A percentile compares a stretch with the other conserved stretches of the same genome.
phyloP scores from a whole-genome alignment of 768 basidiomycete genomes.

The Rhizopogon vinicolor region DNA sequence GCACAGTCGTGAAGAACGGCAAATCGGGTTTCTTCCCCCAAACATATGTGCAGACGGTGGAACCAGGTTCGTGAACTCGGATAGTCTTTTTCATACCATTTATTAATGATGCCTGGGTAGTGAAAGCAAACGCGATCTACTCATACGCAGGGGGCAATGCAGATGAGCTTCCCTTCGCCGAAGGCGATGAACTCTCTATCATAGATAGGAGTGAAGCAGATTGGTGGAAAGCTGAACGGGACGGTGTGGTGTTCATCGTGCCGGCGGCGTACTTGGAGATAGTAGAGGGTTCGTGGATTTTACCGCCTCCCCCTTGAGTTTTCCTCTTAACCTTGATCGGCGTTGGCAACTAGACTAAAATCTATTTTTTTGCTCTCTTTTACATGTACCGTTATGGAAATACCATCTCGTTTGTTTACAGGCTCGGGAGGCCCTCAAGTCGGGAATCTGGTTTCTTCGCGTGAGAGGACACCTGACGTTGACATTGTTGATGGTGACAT shows the following conservation, averaged over 20 bases:
- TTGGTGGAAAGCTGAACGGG: constrained; percentile 96
- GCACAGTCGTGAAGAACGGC: constrained; percentile 58
- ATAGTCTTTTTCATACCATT: constrained; percentile 1
- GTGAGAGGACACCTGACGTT: background rate
- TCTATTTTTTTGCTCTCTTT: constrained; percentile 50
- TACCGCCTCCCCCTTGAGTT: constrained; percentile 47
- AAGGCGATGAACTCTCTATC: constrained; percentile 74
- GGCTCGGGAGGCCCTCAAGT: background rate
- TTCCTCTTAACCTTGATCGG: constrained; percentile 42
- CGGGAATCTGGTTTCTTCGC: background rate
- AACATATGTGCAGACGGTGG: constrained; percentile 75
- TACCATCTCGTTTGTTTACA: constrained; percentile 4
- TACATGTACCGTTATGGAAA: constrained; percentile 29
- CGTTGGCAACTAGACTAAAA: constrained; percentile 75
- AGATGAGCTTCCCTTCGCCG: constrained; percentile 84
- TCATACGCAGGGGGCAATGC: constrained; percentile 62
- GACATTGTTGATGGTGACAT: background rate
- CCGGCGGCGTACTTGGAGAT: constrained; percentile 90
- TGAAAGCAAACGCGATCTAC: constrained; percentile 76
- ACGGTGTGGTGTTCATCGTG: constrained; percentile 82
- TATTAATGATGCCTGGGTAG: constrained; percentile 26
- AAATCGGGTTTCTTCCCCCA: constrained; percentile 87
- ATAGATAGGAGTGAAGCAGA: constrained; percentile 80
- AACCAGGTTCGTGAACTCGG: constrained; percentile 40
- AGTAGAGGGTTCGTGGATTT: constrained; percentile 80